Base-by-base conservation (phyloP, 441 rosid genomes). In the Arabidopsis hybrid region DNA sequence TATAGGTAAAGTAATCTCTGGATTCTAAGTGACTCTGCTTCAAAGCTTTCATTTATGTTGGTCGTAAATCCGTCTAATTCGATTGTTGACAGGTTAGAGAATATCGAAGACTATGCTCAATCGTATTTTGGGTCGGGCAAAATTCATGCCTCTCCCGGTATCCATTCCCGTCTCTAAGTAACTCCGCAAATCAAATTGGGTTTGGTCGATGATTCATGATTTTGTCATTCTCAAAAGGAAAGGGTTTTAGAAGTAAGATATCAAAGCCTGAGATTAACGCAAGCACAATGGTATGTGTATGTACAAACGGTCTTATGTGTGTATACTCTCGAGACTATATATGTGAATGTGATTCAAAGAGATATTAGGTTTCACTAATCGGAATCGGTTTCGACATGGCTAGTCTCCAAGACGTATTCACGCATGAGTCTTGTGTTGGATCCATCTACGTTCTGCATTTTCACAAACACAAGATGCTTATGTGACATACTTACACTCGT, bases 81-180 rank as follows among this genome's bases (percentile, higher is more conserved):
- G 9, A 12, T 4, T 72, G 61, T 57, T 71, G 82, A 79, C 89
- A 91, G 99, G 87, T 77, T 88, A 55, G 91, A 86, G 76, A 83
- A 84, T 29, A 93, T 93, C 10, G 94, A 95, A 74, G 94, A 90
- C 74, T 80, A 86, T 78, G 91, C 98, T 65, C 91, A 86, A 59
- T 85, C 86, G 8, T 90, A 95, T 81, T 87, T 92, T 81, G 85
- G 86, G 67, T 74, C 81, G 0, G 98, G 97, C 5, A 75, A 87
- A 39, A 88, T 93, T 64, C 90, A 91, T 60, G 86, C 90, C 80
- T 91, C 98, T 42, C 9, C 73, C 21, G 78, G 80, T 40, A 70
- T 95, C 50, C 80, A 57, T 59, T 43, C 65, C 43, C 86, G 80
- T 68, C 79, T 79, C 53, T 66, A 67, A 38, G 59, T 52, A 36